These are phyloP conservation scores for Aspergillus candidus DNA, from an alignment of 2,329 filamentous ascomycete genomes.

Conservation along the genomic window DNA sequence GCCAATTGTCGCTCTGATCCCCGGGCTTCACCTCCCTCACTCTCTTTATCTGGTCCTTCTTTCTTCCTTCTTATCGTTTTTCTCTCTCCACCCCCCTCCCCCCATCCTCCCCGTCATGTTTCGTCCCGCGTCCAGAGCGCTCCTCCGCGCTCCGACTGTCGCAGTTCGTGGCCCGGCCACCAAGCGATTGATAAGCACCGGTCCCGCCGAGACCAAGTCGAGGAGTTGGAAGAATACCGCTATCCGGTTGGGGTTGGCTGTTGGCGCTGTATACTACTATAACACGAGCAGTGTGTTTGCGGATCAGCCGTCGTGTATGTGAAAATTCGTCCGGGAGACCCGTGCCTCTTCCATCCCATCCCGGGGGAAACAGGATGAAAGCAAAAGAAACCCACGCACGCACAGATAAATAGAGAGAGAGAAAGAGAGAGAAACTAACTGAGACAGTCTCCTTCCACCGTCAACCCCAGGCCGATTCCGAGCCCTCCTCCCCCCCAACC, in stretches of 20 bases:
- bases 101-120: slow-evolving; percentile 43
- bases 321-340: background rate
- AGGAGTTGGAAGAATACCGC: slow-evolving; percentile 76
- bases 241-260: slow-evolving; percentile 68
- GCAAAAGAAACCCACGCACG: background rate
- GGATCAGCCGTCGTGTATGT: slow-evolving; percentile 70
- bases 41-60: slow-evolving; percentile 1
- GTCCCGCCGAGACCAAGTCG: slow-evolving; percentile 55
- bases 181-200: slow-evolving; percentile 52
- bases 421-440: slow-evolving; percentile 5
- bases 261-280: slow-evolving; percentile 82
- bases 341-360: background rate
- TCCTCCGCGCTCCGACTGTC: slow-evolving; percentile 35
- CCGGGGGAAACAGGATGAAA: background rate
- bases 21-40: background rate
- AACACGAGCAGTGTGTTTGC: slow-evolving; percentile 85
- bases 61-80: slow-evolving; percentile 3
- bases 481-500: slow-evolving; percentile 52
- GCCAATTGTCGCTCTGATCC: background rate
- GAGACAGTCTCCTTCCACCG: slow-evolving; percentile 29
- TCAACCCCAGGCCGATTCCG: slow-evolving; percentile 24
- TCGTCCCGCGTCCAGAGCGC: slow-evolving; percentile 43
- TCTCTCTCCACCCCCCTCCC: background rate
- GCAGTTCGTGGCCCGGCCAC: slow-evolving; percentile 26
- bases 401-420: background rate